Evolutionary conservation across 768 basidiomycete species (phyloP).

Genomic region (Lactifluus piperatus): DNA sequence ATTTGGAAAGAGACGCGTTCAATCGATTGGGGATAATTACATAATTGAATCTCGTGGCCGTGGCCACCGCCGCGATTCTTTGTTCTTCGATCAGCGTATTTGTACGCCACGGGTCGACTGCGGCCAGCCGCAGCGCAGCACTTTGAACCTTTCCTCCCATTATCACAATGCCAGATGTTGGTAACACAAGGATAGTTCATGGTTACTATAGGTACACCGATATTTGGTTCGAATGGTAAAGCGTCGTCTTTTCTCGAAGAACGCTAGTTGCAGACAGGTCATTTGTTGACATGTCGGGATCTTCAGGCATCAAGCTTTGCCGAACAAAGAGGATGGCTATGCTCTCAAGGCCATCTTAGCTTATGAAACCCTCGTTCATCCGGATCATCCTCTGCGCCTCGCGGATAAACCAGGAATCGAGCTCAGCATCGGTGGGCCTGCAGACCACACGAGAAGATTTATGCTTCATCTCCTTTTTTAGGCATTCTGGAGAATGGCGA

Average conservation of each 20-base stretch:
- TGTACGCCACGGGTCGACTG: not conserved
- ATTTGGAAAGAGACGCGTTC: constrained; percentile 15
- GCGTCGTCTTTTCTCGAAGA: not conserved
- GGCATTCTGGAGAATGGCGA: constrained; percentile 66
- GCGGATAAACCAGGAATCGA: constrained; percentile 58
- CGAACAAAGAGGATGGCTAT: constrained; percentile 47
- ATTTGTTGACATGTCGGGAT: not conserved
- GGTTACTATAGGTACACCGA: constrained; percentile 83
- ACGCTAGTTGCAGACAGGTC: not conserved
- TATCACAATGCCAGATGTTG: constrained; percentile 25
- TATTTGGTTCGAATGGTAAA: constrained; percentile 74
- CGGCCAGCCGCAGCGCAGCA: constrained; percentile 4
- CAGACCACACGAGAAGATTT: not conserved
- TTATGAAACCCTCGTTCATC: constrained; percentile 59
- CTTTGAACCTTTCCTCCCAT: not conserved
- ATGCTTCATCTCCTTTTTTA: constrained; percentile 20
- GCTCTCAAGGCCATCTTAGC: constrained; percentile 65
- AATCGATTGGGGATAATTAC: not conserved
- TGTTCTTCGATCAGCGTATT: not conserved
- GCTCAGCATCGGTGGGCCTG: constrained; percentile 52
- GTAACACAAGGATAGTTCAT: constrained; percentile 32
- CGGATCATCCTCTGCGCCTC: constrained; percentile 62
- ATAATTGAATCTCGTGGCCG: not conserved
- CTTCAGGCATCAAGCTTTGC: constrained; percentile 47
- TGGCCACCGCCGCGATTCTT: no score